Conservation (phyloP, 257 asterid species). For the Jasminum sambac region DNA sequence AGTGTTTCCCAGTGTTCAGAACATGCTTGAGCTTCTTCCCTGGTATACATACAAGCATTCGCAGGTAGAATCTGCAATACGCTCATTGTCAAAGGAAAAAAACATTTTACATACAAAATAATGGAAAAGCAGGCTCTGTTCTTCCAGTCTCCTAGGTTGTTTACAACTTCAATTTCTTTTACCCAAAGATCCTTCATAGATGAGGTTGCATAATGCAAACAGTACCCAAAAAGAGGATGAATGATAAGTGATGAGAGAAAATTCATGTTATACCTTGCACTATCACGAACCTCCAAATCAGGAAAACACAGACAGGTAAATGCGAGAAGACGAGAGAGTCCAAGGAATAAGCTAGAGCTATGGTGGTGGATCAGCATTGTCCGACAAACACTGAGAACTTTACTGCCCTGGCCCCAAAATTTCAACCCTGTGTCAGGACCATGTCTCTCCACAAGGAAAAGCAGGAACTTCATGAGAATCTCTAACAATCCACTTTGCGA, state of each 20-base stretch:
- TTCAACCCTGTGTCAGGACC: constrained; percentile 81
- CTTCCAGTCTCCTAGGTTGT: neutral
- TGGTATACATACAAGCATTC: constrained; percentile 84
- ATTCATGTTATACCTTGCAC: constrained; percentile 64
- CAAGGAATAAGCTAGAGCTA: constrained; percentile 75
- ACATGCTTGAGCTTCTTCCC: constrained; percentile 80
- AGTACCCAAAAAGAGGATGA: constrained; percentile 13
- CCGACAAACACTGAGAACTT: constrained; percentile 82
- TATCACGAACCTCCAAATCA: constrained; percentile 94
- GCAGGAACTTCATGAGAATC: constrained; percentile 65
- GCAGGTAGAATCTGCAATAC: constrained; percentile 76
- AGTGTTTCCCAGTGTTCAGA: constrained; percentile 57
- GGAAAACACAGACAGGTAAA: constrained; percentile 77
- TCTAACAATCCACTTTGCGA: constrained; percentile 71
- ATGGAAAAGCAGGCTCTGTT: constrained; percentile 14
- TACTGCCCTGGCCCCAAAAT: constrained; percentile 88
- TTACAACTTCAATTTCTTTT: constrained; percentile 22
- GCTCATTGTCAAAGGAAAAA: constrained; percentile 26
- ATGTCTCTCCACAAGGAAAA: constrained; percentile 71
- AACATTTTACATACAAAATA: constrained; percentile 7
- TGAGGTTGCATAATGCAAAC: constrained; percentile 5
- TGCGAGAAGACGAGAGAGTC: constrained; percentile 71
- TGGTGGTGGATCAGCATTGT: constrained; percentile 80
- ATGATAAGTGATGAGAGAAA: constrained; percentile 4
- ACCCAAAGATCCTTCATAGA: constrained; percentile 7